phyloP scores from a whole-genome alignment of 2,329 filamentous ascomycete species.

The Monosporascus sp. region DNA sequence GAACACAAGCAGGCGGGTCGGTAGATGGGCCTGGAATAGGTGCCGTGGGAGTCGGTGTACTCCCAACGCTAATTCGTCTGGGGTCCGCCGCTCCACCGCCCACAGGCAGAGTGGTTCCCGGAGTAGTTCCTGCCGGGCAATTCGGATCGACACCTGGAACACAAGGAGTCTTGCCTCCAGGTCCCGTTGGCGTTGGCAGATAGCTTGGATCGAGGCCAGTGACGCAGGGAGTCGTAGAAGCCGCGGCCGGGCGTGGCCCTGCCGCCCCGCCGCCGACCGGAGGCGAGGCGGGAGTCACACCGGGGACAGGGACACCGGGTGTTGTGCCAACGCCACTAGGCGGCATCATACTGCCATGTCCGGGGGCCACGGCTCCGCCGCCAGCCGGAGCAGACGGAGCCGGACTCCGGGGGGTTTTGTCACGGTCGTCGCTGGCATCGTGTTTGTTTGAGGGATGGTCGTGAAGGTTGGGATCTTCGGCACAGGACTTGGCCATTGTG shows the following conservation, averaged over 20 bases:
- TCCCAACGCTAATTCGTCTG: too few relatives aligned
- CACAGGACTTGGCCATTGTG: conserved; percentile 9
- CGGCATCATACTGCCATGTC: conserved; percentile 1
- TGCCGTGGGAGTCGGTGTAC: too few relatives aligned
- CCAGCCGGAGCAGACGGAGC: conserved; percentile 8
- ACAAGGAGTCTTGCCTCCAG: too few relatives aligned
- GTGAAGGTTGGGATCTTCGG: neutral
- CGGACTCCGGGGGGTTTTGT: neutral
- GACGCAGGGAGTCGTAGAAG: neutral
- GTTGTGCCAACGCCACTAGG: neutral
- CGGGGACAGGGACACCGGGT: too few relatives aligned
- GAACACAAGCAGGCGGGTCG: neutral
- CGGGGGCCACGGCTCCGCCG: conserved; percentile 9
- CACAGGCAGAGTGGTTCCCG: neutral
- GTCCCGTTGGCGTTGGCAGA: too few relatives aligned
- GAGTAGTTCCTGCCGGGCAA: too few relatives aligned
- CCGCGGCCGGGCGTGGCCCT: neutral
- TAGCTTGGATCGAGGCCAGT: neutral
- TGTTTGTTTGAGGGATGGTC: neutral
- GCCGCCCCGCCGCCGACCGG: neutral
- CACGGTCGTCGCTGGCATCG: neutral
- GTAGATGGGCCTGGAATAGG: too few relatives aligned
- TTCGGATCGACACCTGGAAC: too few relatives aligned
- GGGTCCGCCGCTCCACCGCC: neutral
- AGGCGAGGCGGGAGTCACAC: neutral